phyloP scores from a whole-genome alignment of 2,329 filamentous ascomycete species.

The Thielaviopsis euricoi region DNA sequence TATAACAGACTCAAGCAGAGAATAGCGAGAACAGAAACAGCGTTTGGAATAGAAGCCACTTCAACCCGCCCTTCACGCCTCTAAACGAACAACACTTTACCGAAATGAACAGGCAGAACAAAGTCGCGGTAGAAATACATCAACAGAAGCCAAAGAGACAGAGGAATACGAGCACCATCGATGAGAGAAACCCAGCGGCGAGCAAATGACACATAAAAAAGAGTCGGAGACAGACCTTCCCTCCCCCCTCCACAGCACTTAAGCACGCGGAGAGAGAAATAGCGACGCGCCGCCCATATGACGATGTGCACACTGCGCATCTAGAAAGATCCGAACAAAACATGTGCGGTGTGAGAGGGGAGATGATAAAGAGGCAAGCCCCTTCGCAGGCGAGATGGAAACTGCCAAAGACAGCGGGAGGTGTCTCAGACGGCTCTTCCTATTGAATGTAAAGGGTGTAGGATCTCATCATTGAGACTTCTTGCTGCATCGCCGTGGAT shows the following conservation, averaged over 20 bases:
- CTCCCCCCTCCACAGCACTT: background rate
- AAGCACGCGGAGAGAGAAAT: background rate
- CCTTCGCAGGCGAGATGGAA: constrained; percentile 13
- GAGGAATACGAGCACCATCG: background rate
- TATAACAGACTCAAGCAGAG: background rate
- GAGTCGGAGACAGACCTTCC: background rate
- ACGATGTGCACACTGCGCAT: constrained; percentile 19
- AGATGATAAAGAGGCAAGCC: constrained; percentile 9
- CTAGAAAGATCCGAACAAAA: constrained; percentile 8
- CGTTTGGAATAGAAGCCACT: background rate
- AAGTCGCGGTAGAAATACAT: background rate
- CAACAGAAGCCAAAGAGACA: background rate
- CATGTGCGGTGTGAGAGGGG: constrained; percentile 9
- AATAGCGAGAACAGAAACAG: background rate
- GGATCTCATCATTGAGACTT: constrained; percentile 22
- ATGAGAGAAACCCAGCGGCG: background rate
- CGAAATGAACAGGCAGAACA: background rate
- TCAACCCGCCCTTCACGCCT: background rate
- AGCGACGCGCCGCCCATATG: constrained; percentile 16
- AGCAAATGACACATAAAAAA: background rate
- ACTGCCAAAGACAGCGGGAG: constrained; percentile 12
- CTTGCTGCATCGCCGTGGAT: no score
- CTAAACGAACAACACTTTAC: background rate
- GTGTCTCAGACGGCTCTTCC: constrained; percentile 28
- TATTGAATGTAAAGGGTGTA: constrained; percentile 18